Base-by-base conservation (phyloP, 176 grass and related monocot species). In the Chloris gayana region DNA sequence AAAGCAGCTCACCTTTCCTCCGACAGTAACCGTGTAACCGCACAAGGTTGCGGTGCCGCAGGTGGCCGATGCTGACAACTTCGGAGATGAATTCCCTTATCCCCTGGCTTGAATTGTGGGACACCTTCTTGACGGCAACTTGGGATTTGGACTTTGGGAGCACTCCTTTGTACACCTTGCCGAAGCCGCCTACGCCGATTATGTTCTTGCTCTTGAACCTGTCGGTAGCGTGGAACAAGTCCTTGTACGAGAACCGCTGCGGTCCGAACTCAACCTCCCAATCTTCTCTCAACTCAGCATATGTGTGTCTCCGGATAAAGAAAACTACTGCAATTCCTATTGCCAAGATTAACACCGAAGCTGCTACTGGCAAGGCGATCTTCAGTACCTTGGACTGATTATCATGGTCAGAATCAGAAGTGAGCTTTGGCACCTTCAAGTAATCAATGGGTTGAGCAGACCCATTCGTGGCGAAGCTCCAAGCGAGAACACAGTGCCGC, bases 391-490 rank as follows among this genome's bases (percentile, higher is more conserved):
- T 89, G 5, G 72, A 78, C 14, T 17, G 34, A 15, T 1, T 0
- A 15, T 81, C 7, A 7, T 12, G 81, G 81, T 0, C 35, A n/a
- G n/a, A n/a, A n/a, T n/a, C 19, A 1, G 31, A 29, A 4, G 46
- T 82, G 9, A 96, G 45, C 18, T 78, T 33, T 17, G 93, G 93
- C 7, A 96, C 15, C 47, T 82, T 84, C 0, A 6, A 53, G 9
- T 39, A n/a, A 11, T 90, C 56, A 22, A 96, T 78, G 1, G 21
- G 9, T 24, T 57, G 80, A 51, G 80, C 80, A 22, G 11, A 34
- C 7, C 69, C 61, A 26, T 88, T 68, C 45, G 92, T 62, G 42
- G 71, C 85, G 14, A 92, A 96, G 76, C 93, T 96, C 93, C 93
- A 96, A 19, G 82, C 93, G 10, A 96, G 87, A 17, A 96, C 69